These are phyloP conservation scores for Evernia prunastri DNA, from an alignment of 495 filamentous ascomycete species.

Conservation along the genomic window DNA sequence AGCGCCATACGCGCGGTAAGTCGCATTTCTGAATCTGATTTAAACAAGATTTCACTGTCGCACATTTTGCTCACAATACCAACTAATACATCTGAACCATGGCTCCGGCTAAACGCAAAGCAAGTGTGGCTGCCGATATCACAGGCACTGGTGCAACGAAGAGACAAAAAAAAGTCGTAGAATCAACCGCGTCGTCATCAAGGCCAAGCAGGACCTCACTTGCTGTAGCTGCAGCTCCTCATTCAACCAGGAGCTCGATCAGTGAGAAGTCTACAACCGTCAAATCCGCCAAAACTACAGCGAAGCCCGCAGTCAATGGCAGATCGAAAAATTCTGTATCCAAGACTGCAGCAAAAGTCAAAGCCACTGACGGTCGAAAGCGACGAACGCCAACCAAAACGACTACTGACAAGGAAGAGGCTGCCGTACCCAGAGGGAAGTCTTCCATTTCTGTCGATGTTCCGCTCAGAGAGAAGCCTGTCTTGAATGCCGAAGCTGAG, in stretches of 20 bases:
- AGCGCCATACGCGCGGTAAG: conserved; percentile 7
- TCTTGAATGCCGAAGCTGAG: neutral
- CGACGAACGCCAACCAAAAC: conserved; percentile 8
- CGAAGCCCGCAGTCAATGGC: conserved; percentile 7
- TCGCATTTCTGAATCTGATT: neutral
- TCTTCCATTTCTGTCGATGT: conserved; percentile 2
- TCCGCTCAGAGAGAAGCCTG: neutral
- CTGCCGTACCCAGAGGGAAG: neutral
- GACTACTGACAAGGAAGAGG: neutral
- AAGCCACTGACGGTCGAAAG: conserved; percentile 15
- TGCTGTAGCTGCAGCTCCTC: conserved; percentile 11
- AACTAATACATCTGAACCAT: neutral
- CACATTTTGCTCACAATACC: neutral
- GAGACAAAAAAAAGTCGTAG: conserved; percentile 17
- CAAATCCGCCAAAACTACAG: conserved; percentile 8
- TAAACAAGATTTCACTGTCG: neutral
- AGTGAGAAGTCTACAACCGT: conserved; percentile 8
- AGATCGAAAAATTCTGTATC: conserved; percentile 14
- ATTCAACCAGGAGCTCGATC: conserved; percentile 15
- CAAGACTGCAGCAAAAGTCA: conserved; percentile 11
- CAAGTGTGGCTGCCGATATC: neutral
- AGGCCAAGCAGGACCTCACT: conserved; percentile 22
- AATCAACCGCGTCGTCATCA: conserved; percentile 24
- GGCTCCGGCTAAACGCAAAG: conserved; percentile 15
- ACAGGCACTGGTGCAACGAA: conserved; percentile 5